Percentiles rank a stretch among this genome's conserved stretches.
Conservation (phyloP, 306 rosid species). For the Quercus aquifolioides region DNA sequence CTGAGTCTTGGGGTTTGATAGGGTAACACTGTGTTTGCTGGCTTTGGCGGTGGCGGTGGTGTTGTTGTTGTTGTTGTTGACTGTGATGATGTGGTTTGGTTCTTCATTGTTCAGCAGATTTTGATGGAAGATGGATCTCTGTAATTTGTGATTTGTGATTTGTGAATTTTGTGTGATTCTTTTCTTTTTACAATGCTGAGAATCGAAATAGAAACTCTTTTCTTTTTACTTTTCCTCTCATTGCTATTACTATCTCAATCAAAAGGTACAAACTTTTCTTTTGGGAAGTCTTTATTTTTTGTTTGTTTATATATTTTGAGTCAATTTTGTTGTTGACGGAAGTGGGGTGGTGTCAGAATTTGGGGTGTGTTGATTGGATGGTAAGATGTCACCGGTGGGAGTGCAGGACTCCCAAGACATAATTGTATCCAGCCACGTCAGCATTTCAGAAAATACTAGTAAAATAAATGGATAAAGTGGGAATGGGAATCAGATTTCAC, state of each 20-base stretch:
- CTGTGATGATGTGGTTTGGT: slow-evolving; percentile 26
- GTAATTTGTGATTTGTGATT: no score
- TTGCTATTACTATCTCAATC: neutral
- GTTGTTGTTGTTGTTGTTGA: slow-evolving; percentile 19
- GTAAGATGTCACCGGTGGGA: neutral
- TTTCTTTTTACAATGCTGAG: neutral
- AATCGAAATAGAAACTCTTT: no score
- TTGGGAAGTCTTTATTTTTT: neutral
- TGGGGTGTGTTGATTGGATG: neutral
- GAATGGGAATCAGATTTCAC: no score
- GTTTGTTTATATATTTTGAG: neutral
- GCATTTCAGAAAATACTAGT: no score
- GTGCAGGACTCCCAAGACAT: no score
- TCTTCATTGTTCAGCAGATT: slow-evolving; percentile 39
- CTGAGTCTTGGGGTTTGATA: slow-evolving; percentile 62
- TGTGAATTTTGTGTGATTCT: neutral
- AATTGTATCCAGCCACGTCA: no score
- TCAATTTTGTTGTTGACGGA: neutral
- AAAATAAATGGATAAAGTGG: no score
- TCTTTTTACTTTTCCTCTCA: neutral
- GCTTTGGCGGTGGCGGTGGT: slow-evolving; percentile 7
- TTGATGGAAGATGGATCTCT: neutral
- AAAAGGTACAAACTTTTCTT: no score
- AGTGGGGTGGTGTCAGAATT: neutral
- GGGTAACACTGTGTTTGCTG: slow-evolving; percentile 45